Percentiles rank a stretch among this genome's conserved stretches.
Conservation (phyloP, 2,329 filamentous ascomycete genomes). For the Gaeumannomyces tritici region DNA sequence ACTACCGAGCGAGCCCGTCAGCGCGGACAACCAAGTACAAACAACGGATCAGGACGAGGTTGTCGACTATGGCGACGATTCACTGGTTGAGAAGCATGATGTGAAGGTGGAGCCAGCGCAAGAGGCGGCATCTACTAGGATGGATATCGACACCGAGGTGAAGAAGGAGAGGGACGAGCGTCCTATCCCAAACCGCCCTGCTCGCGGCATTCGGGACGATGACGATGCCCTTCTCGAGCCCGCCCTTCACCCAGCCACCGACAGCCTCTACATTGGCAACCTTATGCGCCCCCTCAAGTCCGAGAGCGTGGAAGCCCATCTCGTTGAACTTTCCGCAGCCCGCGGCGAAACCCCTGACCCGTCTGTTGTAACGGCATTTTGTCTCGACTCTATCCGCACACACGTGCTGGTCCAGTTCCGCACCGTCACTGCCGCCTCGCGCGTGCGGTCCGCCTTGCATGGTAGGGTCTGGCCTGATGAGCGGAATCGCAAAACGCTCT, state of each 20-base stretch:
- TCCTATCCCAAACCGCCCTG: neutral
- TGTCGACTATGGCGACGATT: slow-evolving; percentile 18
- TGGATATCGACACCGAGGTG: slow-evolving; percentile 1
- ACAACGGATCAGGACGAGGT: slow-evolving; percentile 13
- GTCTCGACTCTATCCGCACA: slow-evolving; percentile 76
- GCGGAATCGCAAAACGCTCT: slow-evolving; percentile 70
- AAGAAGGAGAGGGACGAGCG: neutral
- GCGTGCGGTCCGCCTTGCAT: slow-evolving; percentile 70
- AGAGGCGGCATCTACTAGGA: neutral
- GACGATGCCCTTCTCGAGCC: slow-evolving; percentile 33
- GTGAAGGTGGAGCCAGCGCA: neutral
- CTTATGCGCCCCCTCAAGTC: slow-evolving; percentile 79
- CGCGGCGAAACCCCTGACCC: slow-evolving; percentile 35
- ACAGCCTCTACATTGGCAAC: slow-evolving; percentile 79
- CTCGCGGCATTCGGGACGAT: neutral
- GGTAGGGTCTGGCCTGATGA: slow-evolving; percentile 79
- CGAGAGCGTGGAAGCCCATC: slow-evolving; percentile 55
- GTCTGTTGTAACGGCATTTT: slow-evolving; percentile 56
- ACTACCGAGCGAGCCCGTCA: neutral
- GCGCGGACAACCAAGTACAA: slow-evolving; percentile 4
- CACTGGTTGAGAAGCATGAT: slow-evolving; percentile 2
- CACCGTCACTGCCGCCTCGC: slow-evolving; percentile 59
- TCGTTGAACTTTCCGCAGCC: slow-evolving; percentile 58
- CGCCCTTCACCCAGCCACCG: slow-evolving; percentile 61
- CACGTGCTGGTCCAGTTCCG: slow-evolving; percentile 76